Evolutionary conservation across 306 rosid species (phyloP).

Genomic region (Dalbergia cultrata): DNA sequence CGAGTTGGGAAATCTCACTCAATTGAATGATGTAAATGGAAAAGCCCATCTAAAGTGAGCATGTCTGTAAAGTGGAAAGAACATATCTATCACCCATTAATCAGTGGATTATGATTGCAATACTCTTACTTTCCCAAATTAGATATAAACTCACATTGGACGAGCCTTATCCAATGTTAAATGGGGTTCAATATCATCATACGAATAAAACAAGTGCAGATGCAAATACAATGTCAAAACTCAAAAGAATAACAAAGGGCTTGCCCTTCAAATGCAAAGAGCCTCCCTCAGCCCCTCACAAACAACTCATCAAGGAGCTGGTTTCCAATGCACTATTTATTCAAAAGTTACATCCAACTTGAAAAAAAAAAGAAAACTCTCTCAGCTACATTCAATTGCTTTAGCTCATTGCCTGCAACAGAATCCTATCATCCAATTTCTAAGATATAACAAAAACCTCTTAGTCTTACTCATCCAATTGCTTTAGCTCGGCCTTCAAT

Average conservation of each 20-base stretch:
- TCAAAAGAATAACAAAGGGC: conserved; percentile 5
- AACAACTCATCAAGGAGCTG: background rate
- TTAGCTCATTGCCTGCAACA: background rate
- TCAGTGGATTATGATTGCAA: too few relatives aligned
- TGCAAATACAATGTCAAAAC: background rate
- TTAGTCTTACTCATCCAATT: conserved; percentile 73
- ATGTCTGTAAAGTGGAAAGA: too few relatives aligned
- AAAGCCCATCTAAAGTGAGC: background rate
- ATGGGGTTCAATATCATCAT: background rate
- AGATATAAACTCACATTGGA: too few relatives aligned
- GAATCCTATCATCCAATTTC: background rate
- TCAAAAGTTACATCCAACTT: conserved; percentile 39
- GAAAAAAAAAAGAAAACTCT: conserved; percentile 22
- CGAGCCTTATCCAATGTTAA: background rate
- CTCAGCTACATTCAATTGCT: background rate
- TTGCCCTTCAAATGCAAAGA: conserved; percentile 17
- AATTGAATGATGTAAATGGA: background rate
- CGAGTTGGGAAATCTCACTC: conserved; percentile 27
- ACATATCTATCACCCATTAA: too few relatives aligned
- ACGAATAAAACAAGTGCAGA: background rate
- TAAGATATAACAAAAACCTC: background rate
- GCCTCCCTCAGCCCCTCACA: background rate
- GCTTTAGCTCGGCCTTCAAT: conserved; percentile 87
- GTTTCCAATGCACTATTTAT: conserved; percentile 42
- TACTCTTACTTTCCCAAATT: too few relatives aligned